Evolutionary conservation across 306 rosid species (phyloP), one percentile per base, ranked within the genome.

Genomic region (Inga leiocalycina): DNA sequence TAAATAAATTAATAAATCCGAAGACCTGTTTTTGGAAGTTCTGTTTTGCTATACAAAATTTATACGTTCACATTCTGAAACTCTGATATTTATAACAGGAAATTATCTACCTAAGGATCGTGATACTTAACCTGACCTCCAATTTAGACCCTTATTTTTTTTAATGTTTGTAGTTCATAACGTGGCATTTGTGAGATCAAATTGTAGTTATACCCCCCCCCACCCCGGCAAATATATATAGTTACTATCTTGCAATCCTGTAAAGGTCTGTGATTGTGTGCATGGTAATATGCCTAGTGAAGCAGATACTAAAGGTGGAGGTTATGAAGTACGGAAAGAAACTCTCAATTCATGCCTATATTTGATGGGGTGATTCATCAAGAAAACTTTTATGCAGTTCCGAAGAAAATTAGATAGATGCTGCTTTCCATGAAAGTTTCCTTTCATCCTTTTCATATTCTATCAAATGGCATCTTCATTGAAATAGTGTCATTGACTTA

Each of bases 381-480:
- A 48, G 22, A 22, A 14, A 72, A 72, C n/a, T 2, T 7, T 34
- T 10, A 14, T 3, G 1, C 27, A 46, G 59, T 4, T 49, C 20
- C 16, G 64, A 48, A 19, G 10, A 43, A 71, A 71, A 19, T 74
- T 34, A 39, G 72, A 74, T 20, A 15, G 22, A 41, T 12, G 22
- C 24, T 39, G 52, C 43, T 22, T 51, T 79, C 8, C 6, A 1
- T 79, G 35, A 44, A 64, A 44, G 59, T 16, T 64, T 77, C 30
- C 32, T 71, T 34, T 66, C 82, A 79, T 49, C 4, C 8, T 67
- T 67, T 35, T 48, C 49, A 51, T 79, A 49, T 67, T 65, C 61
- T 34, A 49, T 49, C n/a, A 7, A 51, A 51, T 69, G 12, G 16
- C 37, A 30, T 8, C 74, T 69, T 11, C 46, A n/a, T 27, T 69